phyloP scores from a whole-genome alignment of 805 yeast genomes.

The Spathaspora girioi region DNA sequence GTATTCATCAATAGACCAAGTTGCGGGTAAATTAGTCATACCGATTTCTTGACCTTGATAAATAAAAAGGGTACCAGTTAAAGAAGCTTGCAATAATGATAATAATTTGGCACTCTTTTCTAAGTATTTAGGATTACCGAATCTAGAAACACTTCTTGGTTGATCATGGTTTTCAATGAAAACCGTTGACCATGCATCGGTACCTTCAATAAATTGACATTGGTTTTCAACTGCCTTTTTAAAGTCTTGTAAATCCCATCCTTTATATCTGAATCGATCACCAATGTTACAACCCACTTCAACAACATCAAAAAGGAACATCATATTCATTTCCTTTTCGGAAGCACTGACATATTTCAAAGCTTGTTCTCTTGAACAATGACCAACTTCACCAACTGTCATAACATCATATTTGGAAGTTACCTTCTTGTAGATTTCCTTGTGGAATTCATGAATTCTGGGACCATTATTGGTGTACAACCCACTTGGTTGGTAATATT shows the following conservation, averaged over 20 bases:
- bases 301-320: slow-evolving; percentile 29
- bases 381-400: slow-evolving; percentile 58
- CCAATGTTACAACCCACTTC: slow-evolving; percentile 33
- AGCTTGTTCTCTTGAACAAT: slow-evolving; percentile 37
- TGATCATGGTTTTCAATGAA: slow-evolving; percentile 60
- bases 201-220: slow-evolving; percentile 38
- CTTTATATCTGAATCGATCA: slow-evolving; percentile 33
- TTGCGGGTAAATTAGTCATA: slow-evolving; percentile 45
- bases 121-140: slow-evolving; percentile 40
- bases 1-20: slow-evolving; percentile 50
- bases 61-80: slow-evolving; percentile 53
- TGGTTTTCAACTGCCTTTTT: slow-evolving; percentile 36
- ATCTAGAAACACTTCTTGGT: slow-evolving; percentile 50
- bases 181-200: slow-evolving; percentile 56
- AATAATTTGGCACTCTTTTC: slow-evolving; percentile 46
- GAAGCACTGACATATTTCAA: slow-evolving; percentile 40
- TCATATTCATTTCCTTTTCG: slow-evolving; percentile 34
- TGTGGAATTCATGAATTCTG: slow-evolving; percentile 54
- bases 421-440: slow-evolving; percentile 45
- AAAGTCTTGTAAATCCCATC: slow-evolving; percentile 36
- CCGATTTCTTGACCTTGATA: slow-evolving; percentile 65
- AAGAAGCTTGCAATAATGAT: slow-evolving; percentile 40
- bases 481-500: slow-evolving; percentile 37
- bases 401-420: slow-evolving; percentile 47
- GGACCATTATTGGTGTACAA: slow-evolving; percentile 43